phyloP scores from a whole-genome alignment of 108 stramenopile species.

The Stephanodiscus triporus region DNA sequence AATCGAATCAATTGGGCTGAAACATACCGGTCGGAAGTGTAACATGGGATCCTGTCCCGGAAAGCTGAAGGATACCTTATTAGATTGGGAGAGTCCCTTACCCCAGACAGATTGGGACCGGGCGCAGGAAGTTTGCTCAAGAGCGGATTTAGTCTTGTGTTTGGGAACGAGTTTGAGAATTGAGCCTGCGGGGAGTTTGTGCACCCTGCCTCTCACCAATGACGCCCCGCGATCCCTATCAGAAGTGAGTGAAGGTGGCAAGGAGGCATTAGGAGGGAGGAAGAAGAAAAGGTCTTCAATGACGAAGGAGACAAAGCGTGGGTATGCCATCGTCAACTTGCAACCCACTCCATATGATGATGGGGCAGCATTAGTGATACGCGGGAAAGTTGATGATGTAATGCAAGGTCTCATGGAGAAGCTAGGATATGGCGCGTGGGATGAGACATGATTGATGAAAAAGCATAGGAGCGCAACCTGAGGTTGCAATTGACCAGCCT shows the following conservation, averaged over 20 bases:
- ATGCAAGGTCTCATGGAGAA: conserved; percentile 67
- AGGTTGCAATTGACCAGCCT: too few relatives aligned
- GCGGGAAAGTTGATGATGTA: conserved; percentile 78
- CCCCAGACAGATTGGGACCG: conserved; percentile 70
- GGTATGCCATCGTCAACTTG: conserved; percentile 87
- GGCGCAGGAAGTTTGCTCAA: conserved; percentile 61
- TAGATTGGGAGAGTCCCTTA: conserved; percentile 90
- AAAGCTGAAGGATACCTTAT: conserved; percentile 70
- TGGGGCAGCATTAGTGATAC: conserved; percentile 68
- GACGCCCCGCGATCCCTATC: neutral
- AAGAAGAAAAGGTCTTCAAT: conserved; percentile 13
- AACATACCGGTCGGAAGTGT: conserved; percentile 78
- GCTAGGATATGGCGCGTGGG: conserved; percentile 53
- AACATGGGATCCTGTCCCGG: conserved; percentile 51
- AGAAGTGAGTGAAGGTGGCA: neutral
- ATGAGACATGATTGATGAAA: neutral
- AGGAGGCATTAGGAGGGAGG: conserved; percentile 3
- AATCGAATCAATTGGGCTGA: conserved; percentile 80
- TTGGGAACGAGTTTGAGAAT: conserved; percentile 89
- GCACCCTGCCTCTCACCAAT: conserved; percentile 51
- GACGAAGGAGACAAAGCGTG: conserved; percentile 21
- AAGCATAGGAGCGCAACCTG: neutral
- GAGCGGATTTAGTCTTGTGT: conserved; percentile 76
- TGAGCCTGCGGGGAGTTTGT: conserved; percentile 82
- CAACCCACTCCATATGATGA: conserved; percentile 86